These are phyloP conservation scores for Xylariaceae sp. DNA, from an alignment of 2,329 filamentous ascomycete genomes.

Conservation along the genomic window DNA sequence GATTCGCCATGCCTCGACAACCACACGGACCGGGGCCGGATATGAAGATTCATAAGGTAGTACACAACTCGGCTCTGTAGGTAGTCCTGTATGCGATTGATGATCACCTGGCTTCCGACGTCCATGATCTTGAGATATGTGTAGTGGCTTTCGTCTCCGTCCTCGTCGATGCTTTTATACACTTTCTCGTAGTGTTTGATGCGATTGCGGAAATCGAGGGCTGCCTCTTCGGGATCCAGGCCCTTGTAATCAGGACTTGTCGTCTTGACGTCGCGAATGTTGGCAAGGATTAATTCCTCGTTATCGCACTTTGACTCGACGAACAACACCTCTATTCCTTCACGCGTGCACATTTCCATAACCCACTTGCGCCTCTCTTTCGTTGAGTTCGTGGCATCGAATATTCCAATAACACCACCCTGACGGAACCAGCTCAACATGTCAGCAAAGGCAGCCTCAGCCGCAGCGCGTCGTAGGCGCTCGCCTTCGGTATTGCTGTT, in stretches of 20 bases:
- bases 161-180: constrained; percentile 85
- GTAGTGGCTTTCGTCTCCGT: constrained; percentile 71
- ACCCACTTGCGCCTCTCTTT: constrained; percentile 89
- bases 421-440: constrained; percentile 90
- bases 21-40: constrained; percentile 95
- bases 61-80: constrained; percentile 94
- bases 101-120: constrained; percentile 91
- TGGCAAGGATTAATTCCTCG: constrained; percentile 94
- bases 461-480: constrained; percentile 77
- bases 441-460: constrained; percentile 84
- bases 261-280: constrained; percentile 95
- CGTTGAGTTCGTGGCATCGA: constrained; percentile 96
- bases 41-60: constrained; percentile 97
- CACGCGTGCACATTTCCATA: constrained; percentile 66
- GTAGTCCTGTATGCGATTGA: constrained; percentile 96
- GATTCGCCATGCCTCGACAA: constrained; percentile 94
- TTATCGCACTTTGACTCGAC: constrained; percentile 97
- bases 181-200: constrained; percentile 97
- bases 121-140: constrained; percentile 98
- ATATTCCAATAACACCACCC: constrained; percentile 80
- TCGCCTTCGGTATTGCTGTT: constrained; percentile 86
- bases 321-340: constrained; percentile 84
- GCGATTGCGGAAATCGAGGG: constrained; percentile 84
- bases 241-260: constrained; percentile 92
- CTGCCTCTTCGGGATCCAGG: constrained; percentile 87